Evolutionary conservation across 2,329 filamentous ascomycete species (phyloP).

Genomic region (Claviceps spartinae): DNA sequence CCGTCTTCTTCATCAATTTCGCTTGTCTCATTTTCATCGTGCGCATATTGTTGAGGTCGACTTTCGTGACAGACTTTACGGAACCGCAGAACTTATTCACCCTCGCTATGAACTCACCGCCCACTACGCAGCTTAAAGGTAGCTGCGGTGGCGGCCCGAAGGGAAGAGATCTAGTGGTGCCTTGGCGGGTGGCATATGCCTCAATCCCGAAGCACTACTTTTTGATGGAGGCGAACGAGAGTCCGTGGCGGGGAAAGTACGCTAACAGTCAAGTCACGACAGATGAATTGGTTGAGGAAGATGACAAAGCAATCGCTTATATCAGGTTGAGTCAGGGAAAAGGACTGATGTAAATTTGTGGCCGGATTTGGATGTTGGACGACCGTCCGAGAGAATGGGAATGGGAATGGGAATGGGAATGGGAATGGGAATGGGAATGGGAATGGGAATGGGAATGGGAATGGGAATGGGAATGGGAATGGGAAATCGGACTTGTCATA

Average conservation of each 20-base stretch:
- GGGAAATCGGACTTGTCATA: not conserved
- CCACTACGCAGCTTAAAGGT: slow-evolving; percentile 22
- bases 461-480: not conserved
- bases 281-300: slow-evolving; percentile 7
- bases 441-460: not conserved
- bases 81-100: slow-evolving; percentile 66
- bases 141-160: slow-evolving; percentile 25
- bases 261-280: slow-evolving; percentile 13
- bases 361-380: not conserved
- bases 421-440: not conserved
- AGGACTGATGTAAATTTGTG: slow-evolving; percentile 12
- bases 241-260: slow-evolving; percentile 15
- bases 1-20: slow-evolving; percentile 54
- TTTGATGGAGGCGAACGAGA: slow-evolving; percentile 24
- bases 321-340: slow-evolving; percentile 16
- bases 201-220: slow-evolving; percentile 28
- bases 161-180: slow-evolving; percentile 23
- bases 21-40: slow-evolving; percentile 50
- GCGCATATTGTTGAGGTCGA: slow-evolving; percentile 23
- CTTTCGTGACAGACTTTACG: slow-evolving; percentile 63
- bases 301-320: slow-evolving; percentile 12
- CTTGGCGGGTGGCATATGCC: slow-evolving; percentile 28
- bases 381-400: not conserved
- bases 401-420: not conserved
- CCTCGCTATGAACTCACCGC: slow-evolving; percentile 49